Evolutionary conservation across 1,284 basidiomycete genomes (phyloP).

Genomic region (Bondarzewia mesenterica): DNA sequence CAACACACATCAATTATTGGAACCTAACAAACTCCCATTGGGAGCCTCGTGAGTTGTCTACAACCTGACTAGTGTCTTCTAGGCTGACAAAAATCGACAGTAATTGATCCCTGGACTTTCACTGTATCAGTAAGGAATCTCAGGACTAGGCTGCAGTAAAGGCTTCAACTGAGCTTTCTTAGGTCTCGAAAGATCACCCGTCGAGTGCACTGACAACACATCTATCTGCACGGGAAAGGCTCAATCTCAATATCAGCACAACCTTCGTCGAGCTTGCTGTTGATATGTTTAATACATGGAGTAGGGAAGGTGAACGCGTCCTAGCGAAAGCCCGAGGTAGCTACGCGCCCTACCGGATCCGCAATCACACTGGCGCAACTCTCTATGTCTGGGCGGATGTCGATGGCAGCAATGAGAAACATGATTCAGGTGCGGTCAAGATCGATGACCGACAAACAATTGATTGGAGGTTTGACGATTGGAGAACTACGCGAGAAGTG

Average conservation of each 20-base stretch:
- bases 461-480: constrained; percentile 98
- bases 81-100: constrained; percentile 24
- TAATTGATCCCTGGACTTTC: constrained; percentile 97
- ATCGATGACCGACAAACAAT: constrained; percentile 70
- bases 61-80: neutral
- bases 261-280: constrained; percentile 86
- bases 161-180: neutral
- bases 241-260: constrained; percentile 90
- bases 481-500: constrained; percentile 91
- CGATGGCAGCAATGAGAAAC: constrained; percentile 40
- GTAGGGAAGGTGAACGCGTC: constrained; percentile 65
- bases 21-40: constrained; percentile 97
- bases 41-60: constrained; percentile 72
- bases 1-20: constrained; percentile 89
- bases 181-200: constrained; percentile 48
- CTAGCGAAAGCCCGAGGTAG: constrained; percentile 74
- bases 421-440: constrained; percentile 42
- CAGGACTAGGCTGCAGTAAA: neutral
- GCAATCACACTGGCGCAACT: constrained; percentile 84
- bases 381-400: constrained; percentile 79
- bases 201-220: constrained; percentile 53
- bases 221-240: constrained; percentile 73
- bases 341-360: constrained; percentile 90
- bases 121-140: constrained; percentile 52
- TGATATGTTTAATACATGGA: constrained; percentile 68